Base-by-base conservation (phyloP, 1,284 basidiomycete genomes). In the Mycena citricolor region DNA sequence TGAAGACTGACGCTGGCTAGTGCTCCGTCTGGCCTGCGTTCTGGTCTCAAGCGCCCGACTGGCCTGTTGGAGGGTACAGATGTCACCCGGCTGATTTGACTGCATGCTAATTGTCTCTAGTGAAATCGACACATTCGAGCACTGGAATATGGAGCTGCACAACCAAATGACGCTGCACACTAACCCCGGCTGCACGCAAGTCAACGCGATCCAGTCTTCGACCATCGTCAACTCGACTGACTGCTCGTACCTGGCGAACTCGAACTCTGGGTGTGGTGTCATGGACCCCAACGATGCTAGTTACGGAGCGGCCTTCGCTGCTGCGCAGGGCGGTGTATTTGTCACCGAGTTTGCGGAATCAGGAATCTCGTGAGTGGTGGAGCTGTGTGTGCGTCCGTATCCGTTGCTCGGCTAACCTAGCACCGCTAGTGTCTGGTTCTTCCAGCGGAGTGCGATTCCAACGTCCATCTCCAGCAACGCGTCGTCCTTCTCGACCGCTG, bases 61-160 rank as follows among this genome's bases (percentile, higher is more conserved):
- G 84, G 84, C 83, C 83, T 1, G 60, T 61, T 19, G 83, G 83
- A 49, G 83, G 71, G 73, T 61, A 64, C 64, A 64, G 67, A 57
- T 23, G 19, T 25, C 14, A 2, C 11, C 6, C n/a, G 32, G 24
- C 17, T 8, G n/a, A 8, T 17, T 28, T 22, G 14, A 32, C 10
- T 4, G 23, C 11, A 35, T 22, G 16, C 34, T 29, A 12, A 5
- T 22, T 37, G 17, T 39, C 22, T 11, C 16, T 24, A 68, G 72
- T 26, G 83, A 86, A 58, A 86, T 88, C 51, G 86, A 90, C 62
- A 85, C 83, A 4, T 79, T 89, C 51, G 87, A 90, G 62, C 82
- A 79, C 32, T 79, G 86, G 42, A 89, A 90, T 62, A 66, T 76
- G 47, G 71, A 72, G 35, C 72, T 67, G 7, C 64, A 68, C 46